Conservation (phyloP, 805 yeast genomes). For the Novakomyces olei region DNA sequence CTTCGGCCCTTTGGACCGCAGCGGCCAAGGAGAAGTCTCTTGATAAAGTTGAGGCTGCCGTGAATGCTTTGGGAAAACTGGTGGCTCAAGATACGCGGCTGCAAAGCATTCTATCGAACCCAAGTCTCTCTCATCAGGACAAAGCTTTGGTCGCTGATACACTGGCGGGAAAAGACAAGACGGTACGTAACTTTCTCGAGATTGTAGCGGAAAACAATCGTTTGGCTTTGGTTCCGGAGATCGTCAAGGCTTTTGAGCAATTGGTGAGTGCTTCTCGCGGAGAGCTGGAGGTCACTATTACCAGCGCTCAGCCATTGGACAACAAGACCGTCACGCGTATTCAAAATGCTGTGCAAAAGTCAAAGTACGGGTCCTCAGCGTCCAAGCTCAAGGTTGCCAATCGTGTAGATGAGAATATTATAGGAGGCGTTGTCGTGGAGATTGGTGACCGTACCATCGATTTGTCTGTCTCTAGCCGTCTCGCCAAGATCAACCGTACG, state of each 20-base stretch:
- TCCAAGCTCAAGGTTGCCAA: conserved; percentile 55
- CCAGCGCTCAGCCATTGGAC: conserved; percentile 67
- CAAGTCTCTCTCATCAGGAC: conserved; percentile 57
- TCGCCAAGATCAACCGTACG: conserved; percentile 71
- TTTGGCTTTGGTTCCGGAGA: conserved; percentile 40
- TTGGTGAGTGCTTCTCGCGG: conserved; percentile 81
- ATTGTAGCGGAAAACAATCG: conserved; percentile 92
- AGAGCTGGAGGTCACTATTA: conserved; percentile 76
- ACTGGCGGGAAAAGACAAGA: conserved; percentile 38
- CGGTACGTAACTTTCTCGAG: conserved; percentile 55
- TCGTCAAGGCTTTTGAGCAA: conserved; percentile 48
- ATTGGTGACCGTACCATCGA: conserved; percentile 95
- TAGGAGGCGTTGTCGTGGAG: conserved; percentile 90
- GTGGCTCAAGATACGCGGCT: conserved; percentile 44
- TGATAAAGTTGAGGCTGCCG: conserved; percentile 45
- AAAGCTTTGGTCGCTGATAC: conserved; percentile 48
- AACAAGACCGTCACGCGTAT: conserved; percentile 54
- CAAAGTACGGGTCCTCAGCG: conserved; percentile 63
- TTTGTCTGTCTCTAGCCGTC: conserved; percentile 63
- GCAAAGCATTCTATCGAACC: conserved; percentile 43
- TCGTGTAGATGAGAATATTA: conserved; percentile 62
- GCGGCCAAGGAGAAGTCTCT: conserved; percentile 62
- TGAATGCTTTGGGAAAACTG: conserved; percentile 33
- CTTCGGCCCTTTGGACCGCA: conserved; percentile 81
- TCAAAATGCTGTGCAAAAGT: conserved; percentile 53